phyloP scores from a whole-genome alignment of 176 grass and related monocot genomes.

The Neostapfia colusana region DNA sequence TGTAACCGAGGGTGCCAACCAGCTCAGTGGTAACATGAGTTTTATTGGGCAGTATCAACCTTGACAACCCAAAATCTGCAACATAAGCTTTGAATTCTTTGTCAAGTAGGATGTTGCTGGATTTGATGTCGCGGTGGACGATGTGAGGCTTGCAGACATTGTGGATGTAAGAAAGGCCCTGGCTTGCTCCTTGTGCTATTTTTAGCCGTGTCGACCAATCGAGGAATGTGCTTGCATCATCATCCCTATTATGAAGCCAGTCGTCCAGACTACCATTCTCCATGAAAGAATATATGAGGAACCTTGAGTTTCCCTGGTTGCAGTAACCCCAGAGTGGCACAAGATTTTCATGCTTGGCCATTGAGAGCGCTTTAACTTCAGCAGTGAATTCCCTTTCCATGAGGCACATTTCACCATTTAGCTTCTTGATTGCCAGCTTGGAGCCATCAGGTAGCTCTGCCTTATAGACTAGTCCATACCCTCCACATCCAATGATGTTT shows the following conservation, averaged over 20 bases:
- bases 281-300: conserved; percentile 78
- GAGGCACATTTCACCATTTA: conserved; percentile 51
- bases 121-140: conserved; percentile 81
- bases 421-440: conserved; percentile 68
- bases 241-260: conserved; percentile 61
- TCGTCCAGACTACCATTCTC: conserved; percentile 70
- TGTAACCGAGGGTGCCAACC: conserved; percentile 71
- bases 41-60: conserved; percentile 57
- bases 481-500: conserved; percentile 68
- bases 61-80: conserved; percentile 78
- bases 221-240: conserved; percentile 27
- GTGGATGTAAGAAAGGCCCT: conserved; percentile 68
- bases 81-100: conserved; percentile 64
- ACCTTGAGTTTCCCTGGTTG: conserved; percentile 43
- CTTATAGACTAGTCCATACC: conserved; percentile 65
- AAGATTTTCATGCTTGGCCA: conserved; percentile 64
- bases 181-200: conserved; percentile 56
- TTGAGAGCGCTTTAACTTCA: conserved; percentile 65
- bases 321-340: conserved; percentile 62
- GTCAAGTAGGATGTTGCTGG: conserved; percentile 79
- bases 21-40: conserved; percentile 83
- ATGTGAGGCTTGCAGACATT: conserved; percentile 63
- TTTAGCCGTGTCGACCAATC: conserved; percentile 55
- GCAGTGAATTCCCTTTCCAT: conserved; percentile 70
- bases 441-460: conserved; percentile 47